A percentile compares a stretch with the other conserved stretches of the same genome.
Evolutionary conservation across 108 stramenopile species (phyloP).

Genomic region (Bacterosira constricta): DNA sequence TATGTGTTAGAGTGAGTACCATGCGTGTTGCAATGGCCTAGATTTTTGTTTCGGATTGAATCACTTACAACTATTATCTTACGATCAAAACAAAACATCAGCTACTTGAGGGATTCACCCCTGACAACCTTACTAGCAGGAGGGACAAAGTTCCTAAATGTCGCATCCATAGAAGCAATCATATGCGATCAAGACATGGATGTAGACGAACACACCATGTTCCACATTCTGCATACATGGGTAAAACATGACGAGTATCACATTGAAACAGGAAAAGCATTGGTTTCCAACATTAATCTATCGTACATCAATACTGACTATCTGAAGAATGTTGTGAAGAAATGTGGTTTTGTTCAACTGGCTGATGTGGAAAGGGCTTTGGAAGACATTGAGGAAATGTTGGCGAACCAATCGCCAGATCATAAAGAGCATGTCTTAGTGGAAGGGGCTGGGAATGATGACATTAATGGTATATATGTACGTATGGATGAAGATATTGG

Average conservation of each 20-base stretch:
- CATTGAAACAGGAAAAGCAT: not conserved
- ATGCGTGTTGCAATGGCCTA: not conserved
- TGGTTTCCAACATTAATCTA: not conserved
- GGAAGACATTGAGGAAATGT: not conserved
- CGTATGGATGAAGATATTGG: slow-evolving; percentile 12
- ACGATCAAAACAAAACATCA: too few relatives aligned
- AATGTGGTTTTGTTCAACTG: not conserved
- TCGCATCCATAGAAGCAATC: not conserved
- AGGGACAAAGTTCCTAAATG: not conserved
- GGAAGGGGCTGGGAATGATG: slow-evolving; percentile 17
- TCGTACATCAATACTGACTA: not conserved
- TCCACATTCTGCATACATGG: slow-evolving; percentile 11
- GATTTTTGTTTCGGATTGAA: not conserved
- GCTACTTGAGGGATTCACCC: not conserved
- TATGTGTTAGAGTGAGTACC: not conserved
- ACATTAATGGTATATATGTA: slow-evolving; percentile 7
- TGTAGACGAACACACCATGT: slow-evolving; percentile 10
- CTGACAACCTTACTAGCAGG: not conserved
- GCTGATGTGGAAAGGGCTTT: not conserved
- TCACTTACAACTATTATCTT: not conserved
- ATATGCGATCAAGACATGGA: slow-evolving; percentile 10
- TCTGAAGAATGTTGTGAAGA: slow-evolving; percentile 6
- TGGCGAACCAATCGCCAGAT: not conserved
- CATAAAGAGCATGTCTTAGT: slow-evolving; percentile 3
- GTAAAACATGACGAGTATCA: not conserved